Evolutionary conservation across 2,329 filamentous ascomycete species (phyloP), one percentile per base, ranked within the genome.

Genomic region (Penicillium crustosum): DNA sequence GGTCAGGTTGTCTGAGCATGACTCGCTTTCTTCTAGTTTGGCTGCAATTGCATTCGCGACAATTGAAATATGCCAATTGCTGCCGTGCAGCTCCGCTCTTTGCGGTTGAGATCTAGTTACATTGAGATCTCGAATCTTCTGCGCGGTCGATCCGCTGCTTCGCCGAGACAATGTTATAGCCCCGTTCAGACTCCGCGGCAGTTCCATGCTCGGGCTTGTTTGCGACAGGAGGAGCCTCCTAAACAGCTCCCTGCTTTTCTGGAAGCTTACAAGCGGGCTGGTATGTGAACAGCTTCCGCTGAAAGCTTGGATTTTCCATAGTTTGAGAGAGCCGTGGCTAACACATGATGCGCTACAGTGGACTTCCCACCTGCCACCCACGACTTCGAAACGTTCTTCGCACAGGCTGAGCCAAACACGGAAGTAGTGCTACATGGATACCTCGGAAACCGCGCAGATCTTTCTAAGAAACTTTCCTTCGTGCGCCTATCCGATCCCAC

Each of bases 381-480:
- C 74, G 76, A 73, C 45, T 75, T 78, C 52, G 62, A 69, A 57
- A 67, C 68, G 0, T 70, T 78, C 38, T 60, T 75, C 35, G 61
- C 68, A 6, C 55, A 70, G 44, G 70, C 68, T 10, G 60, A 66
- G 17, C 59, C 69, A 4, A 75, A 71, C 6, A 66, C 78, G 8
- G 68, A 75, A 21, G 79, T 89, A 33, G 79, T 80, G 0, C 72
- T 90, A 0, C 82, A 87, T 71, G 93, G 93, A 21, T 94, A 93
- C 66, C 74, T 96, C 0, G 85, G 86, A 27, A 85, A 85, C 59
- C 82, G 86, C 31, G 83, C 85, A 60, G 85, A 90, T 66, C 79
- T 92, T 23, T 86, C 86, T 29, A 86, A 86, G 53, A 85, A 83
- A 39, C 78, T 95, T 21, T 84, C 84, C 2, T 96, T 96, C 69